phyloP scores from a whole-genome alignment of 169 alveolate genomes.

The Babesia ovis region DNA sequence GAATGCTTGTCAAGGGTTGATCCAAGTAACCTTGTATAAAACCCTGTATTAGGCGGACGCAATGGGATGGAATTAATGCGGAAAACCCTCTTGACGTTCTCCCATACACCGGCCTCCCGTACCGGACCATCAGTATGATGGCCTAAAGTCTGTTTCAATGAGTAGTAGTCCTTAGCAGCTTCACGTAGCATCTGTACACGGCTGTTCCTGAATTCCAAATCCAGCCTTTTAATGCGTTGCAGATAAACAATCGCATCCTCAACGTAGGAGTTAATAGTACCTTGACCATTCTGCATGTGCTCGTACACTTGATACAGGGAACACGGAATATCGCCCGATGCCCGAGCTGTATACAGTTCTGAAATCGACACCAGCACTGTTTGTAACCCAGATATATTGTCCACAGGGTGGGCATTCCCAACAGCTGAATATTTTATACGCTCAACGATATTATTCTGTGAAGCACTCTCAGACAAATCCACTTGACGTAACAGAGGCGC shows the following conservation, averaged over 20 bases:
- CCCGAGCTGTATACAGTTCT: neutral
- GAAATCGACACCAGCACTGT: slow-evolving; percentile 4
- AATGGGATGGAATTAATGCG: neutral
- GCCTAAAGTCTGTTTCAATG: neutral
- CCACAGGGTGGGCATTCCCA: neutral
- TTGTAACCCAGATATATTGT: slow-evolving; percentile 21
- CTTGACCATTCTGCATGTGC: neutral
- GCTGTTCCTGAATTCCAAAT: slow-evolving; percentile 13
- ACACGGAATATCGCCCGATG: slow-evolving; percentile 1
- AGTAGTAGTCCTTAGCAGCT: slow-evolving; percentile 4
- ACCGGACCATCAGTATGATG: neutral
- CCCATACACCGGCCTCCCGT: slow-evolving; percentile 4
- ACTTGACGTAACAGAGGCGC: slow-evolving; percentile 1
- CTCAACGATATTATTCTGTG: slow-evolving; percentile 1
- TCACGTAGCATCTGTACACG: slow-evolving; percentile 22
- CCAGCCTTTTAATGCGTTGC: slow-evolving; percentile 23
- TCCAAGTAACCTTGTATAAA: neutral
- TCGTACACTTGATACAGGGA: slow-evolving; percentile 21
- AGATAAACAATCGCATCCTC: slow-evolving; percentile 29
- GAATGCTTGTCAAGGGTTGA: neutral
- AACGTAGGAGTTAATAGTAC: neutral
- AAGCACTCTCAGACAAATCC: neutral
- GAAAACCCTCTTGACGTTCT: neutral
- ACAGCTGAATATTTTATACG: neutral
- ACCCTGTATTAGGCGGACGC: neutral